These are phyloP conservation scores for Wallemia hederae DNA, from an alignment of 1,284 basidiomycete species.

Conservation along the genomic window DNA sequence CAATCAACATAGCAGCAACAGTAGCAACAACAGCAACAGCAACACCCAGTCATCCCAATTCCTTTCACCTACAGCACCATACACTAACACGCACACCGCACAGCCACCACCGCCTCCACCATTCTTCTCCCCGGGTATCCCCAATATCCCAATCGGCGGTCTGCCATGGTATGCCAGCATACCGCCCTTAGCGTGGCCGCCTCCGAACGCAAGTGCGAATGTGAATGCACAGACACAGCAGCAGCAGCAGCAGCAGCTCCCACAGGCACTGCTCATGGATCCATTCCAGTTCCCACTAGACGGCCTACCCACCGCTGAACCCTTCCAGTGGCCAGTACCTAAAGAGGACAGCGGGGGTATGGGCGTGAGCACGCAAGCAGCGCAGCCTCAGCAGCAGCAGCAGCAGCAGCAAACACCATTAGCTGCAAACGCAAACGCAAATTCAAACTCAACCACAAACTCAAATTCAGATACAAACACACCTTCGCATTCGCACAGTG, in stretches of 20 bases:
- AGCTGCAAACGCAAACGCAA: background rate
- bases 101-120: background rate
- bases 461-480: too few species aligned
- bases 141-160: background rate
- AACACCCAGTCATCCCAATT: background rate
- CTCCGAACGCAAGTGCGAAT: background rate
- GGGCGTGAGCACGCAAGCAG: too few species aligned
- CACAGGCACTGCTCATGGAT: background rate
- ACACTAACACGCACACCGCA: background rate
- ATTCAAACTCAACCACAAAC: too few species aligned
- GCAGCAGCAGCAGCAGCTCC: too few species aligned
- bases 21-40: background rate
- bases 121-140: background rate
- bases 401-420: too few species aligned
- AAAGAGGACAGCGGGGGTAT: background rate
- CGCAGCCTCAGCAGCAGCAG: too few species aligned
- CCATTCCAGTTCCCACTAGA: background rate
- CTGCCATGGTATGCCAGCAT: background rate
- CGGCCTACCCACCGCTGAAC: background rate
- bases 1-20: too few species aligned
- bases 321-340: background rate
- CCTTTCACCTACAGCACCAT: background rate
- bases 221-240: too few species aligned
- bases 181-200: background rate
- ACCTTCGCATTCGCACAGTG: too few species aligned